Evolutionary conservation across 345 rosid species (phyloP), one percentile per base, ranked within the genome.

Genomic region (Ceriops decandra): DNA sequence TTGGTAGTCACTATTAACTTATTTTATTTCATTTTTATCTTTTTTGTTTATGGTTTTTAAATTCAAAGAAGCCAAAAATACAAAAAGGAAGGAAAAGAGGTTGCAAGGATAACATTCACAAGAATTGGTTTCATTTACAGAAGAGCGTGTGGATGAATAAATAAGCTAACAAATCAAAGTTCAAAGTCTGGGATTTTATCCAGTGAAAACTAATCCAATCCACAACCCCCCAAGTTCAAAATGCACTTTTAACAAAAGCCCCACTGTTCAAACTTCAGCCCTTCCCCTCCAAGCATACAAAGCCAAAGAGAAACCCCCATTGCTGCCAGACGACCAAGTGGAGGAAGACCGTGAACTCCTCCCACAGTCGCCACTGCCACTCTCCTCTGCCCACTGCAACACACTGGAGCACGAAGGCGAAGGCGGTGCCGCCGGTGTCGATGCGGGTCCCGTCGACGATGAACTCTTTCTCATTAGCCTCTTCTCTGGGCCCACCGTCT

Each of bases 381-480:
- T 85, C 82, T 85, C 89, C 74, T 85, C 89, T 27, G 89, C 87
- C 89, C 89, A 85, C 47, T 85, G 85, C 82, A 83, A 57, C 75
- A 85, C 87, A 42, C 87, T 83, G 0, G 85, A 77, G 77, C 79
- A 71, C 52, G 87, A 80, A 20, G 79, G 83, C 20, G 89, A 79
- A 0, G 79, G 68, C 0, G 28, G 9, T 9, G 61, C 28, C 22
- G 82, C 57, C 4, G 69, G 60, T 66, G 52, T 11, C 20, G 76
- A 68, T 1, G 75, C 38, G 1, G 81, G 31, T 6, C 71, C 80
- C 52, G 56, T 16, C 13, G 70, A 60, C 1, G 82, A 81, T 68
- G 70, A 46, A 51, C 83, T 80, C 62, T 78, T 86, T 84, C 71
- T 82, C 80, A 86, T 83, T 76, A 86, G 47, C 69, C 73, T 83